Conservation (phyloP, 192 early-diverging fungal species). For the Dissophora ornata region DNA sequence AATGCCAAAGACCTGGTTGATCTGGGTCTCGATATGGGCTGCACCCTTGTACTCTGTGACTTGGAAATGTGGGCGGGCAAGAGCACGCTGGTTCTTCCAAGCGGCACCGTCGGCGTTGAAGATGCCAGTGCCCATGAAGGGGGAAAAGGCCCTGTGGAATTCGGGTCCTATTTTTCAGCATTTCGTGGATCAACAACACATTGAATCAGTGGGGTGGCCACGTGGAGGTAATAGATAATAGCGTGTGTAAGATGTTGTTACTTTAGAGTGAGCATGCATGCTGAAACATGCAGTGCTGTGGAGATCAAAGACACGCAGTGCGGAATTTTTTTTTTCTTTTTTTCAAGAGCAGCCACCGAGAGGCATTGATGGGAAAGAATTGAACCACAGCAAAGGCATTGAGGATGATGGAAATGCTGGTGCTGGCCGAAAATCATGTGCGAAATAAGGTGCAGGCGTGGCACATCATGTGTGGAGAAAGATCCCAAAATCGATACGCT, state of each 20-base stretch:
- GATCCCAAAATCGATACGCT: too few species aligned
- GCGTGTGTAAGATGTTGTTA: conserved; percentile 21
- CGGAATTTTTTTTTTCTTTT: too few species aligned
- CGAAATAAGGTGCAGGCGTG: neutral
- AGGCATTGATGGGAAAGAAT: too few species aligned
- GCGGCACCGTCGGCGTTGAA: conserved; percentile 52
- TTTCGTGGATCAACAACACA: neutral
- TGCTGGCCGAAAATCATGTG: neutral
- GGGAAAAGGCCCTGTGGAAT: conserved; percentile 51
- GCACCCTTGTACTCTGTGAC: conserved; percentile 55
- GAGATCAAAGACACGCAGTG: too few species aligned
- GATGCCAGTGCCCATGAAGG: conserved; percentile 55
- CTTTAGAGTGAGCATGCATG: conserved; percentile 26
- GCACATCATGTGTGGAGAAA: too few species aligned
- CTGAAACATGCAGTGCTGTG: too few species aligned
- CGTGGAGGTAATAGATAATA: too few species aligned
- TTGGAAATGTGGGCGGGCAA: conserved; percentile 54
- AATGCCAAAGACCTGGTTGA: conserved; percentile 53
- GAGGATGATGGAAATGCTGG: too few species aligned
- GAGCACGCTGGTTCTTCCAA: conserved; percentile 52
- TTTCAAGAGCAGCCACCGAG: too few species aligned
- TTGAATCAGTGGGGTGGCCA: too few species aligned
- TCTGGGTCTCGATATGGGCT: conserved; percentile 52
- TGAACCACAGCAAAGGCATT: too few species aligned
- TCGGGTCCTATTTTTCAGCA: conserved; percentile 31